These are phyloP conservation scores for Akanthomyces muscarius DNA, from an alignment of 2,329 filamentous ascomycete genomes.

Conservation along the genomic window DNA sequence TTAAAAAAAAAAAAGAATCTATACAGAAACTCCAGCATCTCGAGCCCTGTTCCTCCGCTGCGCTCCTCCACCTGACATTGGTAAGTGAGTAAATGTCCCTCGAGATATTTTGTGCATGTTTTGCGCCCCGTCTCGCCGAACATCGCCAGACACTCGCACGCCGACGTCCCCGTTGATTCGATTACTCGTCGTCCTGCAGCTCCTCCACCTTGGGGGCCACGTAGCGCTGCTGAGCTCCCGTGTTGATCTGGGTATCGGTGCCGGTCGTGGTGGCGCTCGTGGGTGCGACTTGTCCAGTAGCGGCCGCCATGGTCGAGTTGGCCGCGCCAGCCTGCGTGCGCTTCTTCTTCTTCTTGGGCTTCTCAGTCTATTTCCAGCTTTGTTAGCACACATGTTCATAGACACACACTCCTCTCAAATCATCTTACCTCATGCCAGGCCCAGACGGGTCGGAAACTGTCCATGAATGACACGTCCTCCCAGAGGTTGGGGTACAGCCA, in stretches of 20 bases:
- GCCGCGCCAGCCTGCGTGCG: constrained; percentile 35
- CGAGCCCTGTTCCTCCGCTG: background rate
- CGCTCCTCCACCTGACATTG: background rate
- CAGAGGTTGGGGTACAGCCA: constrained; percentile 98
- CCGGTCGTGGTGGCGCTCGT: constrained; percentile 54
- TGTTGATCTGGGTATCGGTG: constrained; percentile 51
- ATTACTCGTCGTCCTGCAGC: constrained; percentile 47
- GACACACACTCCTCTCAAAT: background rate
- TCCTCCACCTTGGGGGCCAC: constrained; percentile 52
- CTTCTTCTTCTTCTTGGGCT: constrained; percentile 56
- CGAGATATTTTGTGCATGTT: background rate
- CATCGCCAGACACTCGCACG: background rate
- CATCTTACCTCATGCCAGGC: constrained; percentile 88
- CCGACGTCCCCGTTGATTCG: background rate
- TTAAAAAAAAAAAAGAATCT: background rate
- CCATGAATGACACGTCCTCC: constrained; percentile 97
- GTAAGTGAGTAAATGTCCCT: background rate
- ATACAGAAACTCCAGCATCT: constrained; percentile 9
- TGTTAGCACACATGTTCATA: constrained; percentile 21
- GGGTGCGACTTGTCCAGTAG: constrained; percentile 50
- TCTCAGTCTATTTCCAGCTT: constrained; percentile 26
- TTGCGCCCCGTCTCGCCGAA: background rate
- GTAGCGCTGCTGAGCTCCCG: constrained; percentile 44
- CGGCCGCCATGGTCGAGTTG: constrained; percentile 45
- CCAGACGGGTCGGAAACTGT: constrained; percentile 94